These are phyloP conservation scores for Phytopythium aichiense DNA, from an alignment of 352 stramenopile genomes.

Conservation along the genomic window DNA sequence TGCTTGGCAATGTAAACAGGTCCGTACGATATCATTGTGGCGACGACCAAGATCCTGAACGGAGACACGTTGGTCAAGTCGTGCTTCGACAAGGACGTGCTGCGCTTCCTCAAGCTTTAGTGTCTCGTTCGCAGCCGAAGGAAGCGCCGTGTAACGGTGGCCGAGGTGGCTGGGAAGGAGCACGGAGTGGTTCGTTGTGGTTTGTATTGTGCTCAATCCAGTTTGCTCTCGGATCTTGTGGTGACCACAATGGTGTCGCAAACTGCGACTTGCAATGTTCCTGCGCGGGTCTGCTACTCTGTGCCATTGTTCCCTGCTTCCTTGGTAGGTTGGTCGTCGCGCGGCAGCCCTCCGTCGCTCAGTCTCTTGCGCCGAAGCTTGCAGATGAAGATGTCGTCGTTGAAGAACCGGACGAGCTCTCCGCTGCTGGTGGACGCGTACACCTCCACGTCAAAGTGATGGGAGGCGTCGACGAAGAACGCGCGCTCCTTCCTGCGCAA, in stretches of 20 bases:
- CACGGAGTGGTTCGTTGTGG: slow-evolving; percentile 2
- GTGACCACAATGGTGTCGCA: too few relatives aligned
- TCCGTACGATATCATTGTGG: slow-evolving; percentile 91
- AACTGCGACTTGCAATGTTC: background rate
- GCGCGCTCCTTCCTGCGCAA: slow-evolving; percentile 23
- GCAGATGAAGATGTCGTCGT: slow-evolving; percentile 50
- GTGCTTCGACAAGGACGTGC: slow-evolving; percentile 81
- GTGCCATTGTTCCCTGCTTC: background rate
- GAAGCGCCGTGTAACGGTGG: background rate
- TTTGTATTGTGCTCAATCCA: slow-evolving; percentile 5
- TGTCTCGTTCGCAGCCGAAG: background rate
- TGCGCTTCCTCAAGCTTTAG: slow-evolving; percentile 71
- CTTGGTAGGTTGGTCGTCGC: too few relatives aligned
- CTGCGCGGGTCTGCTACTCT: background rate
- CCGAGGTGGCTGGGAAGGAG: background rate
- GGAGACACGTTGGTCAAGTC: slow-evolving; percentile 83
- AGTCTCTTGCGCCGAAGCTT: slow-evolving; percentile 13
- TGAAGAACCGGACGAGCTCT: slow-evolving; percentile 18
- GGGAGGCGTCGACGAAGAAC: slow-evolving; percentile 37
- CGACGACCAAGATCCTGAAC: slow-evolving; percentile 92
- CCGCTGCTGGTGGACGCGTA: slow-evolving; percentile 11
- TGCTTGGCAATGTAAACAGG: slow-evolving; percentile 25
- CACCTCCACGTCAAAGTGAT: slow-evolving; percentile 38
- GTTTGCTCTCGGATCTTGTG: background rate
- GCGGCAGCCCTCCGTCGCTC: background rate